Conservation (phyloP, 257 asterid species). For the Coffea eugenioides region DNA sequence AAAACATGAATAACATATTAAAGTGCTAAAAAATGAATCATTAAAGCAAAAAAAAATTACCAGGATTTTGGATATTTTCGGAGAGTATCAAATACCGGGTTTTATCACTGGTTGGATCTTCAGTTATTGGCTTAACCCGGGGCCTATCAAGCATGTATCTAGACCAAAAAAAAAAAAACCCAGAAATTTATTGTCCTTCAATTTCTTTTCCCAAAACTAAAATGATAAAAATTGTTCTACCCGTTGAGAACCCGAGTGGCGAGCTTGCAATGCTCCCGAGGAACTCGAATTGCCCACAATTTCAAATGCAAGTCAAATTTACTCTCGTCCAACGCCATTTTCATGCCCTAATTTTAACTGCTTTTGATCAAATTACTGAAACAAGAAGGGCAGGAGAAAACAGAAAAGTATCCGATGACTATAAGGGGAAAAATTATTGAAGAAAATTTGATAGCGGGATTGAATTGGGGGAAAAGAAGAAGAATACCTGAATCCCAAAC, state of each 20-base stretch:
- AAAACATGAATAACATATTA: too few relatives aligned
- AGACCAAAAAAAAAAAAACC: too few relatives aligned
- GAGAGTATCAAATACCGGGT: constrained; percentile 73
- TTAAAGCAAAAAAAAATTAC: constrained; percentile 25
- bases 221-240: constrained; percentile 25
- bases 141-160: constrained; percentile 84
- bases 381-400: too few relatives aligned
- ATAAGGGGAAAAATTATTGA: too few relatives aligned
- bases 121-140: constrained; percentile 77
- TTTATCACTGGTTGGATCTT: constrained; percentile 67
- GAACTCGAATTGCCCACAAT: constrained; percentile 73
- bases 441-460: too few relatives aligned
- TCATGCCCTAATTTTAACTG: background rate
- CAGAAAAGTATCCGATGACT: too few relatives aligned
- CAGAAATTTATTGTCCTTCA: too few relatives aligned
- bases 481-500: too few relatives aligned
- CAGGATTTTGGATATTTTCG: constrained; percentile 59
- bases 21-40: too few relatives aligned
- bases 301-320: constrained; percentile 58
- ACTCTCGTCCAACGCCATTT: constrained; percentile 52
- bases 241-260: constrained; percentile 75
- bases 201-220: background rate
- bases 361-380: too few relatives aligned
- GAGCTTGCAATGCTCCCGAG: constrained; percentile 75
- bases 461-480: too few relatives aligned